These are phyloP conservation scores for Clonostachys rhizophaga DNA, from an alignment of 2,329 filamentous ascomycete genomes.

Conservation along the genomic window DNA sequence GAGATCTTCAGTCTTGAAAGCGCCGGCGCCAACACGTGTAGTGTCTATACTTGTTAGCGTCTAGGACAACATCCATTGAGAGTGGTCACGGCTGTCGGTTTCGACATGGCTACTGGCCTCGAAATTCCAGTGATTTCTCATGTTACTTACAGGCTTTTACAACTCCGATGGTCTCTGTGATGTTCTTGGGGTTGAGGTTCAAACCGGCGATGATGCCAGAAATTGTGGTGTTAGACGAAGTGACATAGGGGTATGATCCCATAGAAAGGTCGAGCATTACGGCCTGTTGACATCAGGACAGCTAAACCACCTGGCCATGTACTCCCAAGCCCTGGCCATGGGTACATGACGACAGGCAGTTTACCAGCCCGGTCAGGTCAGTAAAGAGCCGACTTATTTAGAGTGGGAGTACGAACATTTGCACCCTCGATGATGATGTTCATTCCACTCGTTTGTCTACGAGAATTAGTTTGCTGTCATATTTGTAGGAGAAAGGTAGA, in stretches of 20 bases:
- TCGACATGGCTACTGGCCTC: background rate
- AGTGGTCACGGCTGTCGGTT: background rate
- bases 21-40: constrained; percentile 56
- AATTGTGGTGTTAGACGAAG: constrained; percentile 41
- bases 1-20: constrained; percentile 61
- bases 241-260: constrained; percentile 15
- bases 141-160: constrained; percentile 47
- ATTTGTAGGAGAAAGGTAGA: background rate
- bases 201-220: constrained; percentile 58
- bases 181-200: constrained; percentile 53
- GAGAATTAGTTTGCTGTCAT: background rate
- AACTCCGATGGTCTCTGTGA: constrained; percentile 58
- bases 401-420: constrained; percentile 15
- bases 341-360: no score
- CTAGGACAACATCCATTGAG: background rate
- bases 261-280: constrained; percentile 60
- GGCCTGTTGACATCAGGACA: constrained; percentile 13
- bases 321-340: no score
- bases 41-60: constrained; percentile 37
- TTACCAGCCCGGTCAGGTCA: no score
- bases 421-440: constrained; percentile 67
- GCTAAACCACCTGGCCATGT: no score
- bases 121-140: background rate
- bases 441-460: constrained; percentile 12
- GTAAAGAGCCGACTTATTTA: background rate